These are phyloP conservation scores for Pelargonium citronellum DNA, from an alignment of 441 rosid species.

Conservation along the genomic window DNA sequence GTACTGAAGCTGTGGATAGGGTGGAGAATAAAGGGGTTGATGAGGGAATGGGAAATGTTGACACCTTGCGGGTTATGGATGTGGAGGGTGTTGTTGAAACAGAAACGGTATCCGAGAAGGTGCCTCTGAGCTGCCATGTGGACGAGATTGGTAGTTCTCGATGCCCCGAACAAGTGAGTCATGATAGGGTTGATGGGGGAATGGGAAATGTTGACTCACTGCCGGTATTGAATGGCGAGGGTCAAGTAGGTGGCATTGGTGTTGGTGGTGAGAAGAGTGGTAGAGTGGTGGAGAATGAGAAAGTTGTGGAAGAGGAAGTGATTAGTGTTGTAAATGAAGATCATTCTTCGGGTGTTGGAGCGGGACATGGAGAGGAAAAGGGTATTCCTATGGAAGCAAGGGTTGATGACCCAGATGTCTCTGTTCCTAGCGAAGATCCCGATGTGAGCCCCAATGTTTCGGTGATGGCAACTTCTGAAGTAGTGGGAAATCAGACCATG, in stretches of 20 bases:
- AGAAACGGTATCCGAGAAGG: too few species aligned
- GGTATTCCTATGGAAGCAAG: neutral
- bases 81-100: too few species aligned
- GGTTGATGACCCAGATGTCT: neutral
- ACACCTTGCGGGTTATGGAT: too few species aligned
- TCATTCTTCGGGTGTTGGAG: neutral
- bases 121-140: too few species aligned
- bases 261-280: neutral
- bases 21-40: slow-evolving; percentile 21
- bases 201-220: neutral
- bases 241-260: slow-evolving; percentile 16
- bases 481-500: neutral
- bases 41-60: neutral
- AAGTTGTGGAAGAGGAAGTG: slow-evolving; percentile 1
- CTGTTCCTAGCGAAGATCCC: neutral
- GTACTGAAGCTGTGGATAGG: slow-evolving; percentile 6
- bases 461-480: neutral
- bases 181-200: too few species aligned
- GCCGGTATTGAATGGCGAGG: neutral
- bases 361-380: neutral
- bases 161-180: too few species aligned
- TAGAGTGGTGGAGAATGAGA: neutral
- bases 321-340: slow-evolving; percentile 12
- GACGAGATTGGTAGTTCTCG: too few species aligned
- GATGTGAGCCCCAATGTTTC: slow-evolving; percentile 1